Conservation (phyloP, 306 rosid species). For the Prosopis cineraria region DNA sequence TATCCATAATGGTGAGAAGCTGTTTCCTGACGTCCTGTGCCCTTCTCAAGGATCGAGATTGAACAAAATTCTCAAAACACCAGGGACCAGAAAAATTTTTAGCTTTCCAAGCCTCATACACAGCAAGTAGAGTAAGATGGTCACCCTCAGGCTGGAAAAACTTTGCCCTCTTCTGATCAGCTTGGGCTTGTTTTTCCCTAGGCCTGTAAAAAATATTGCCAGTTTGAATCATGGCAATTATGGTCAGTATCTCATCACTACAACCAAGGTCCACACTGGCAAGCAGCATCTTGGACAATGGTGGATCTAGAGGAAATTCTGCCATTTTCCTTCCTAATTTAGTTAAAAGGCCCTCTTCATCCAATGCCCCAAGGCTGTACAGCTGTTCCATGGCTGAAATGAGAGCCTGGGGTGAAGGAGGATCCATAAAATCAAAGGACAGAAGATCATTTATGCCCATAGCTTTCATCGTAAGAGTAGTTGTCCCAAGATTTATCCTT, state of each 20-base stretch:
- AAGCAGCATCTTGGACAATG: slow-evolving; percentile 83
- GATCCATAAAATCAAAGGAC: slow-evolving; percentile 86
- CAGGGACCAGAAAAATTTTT: slow-evolving; percentile 79
- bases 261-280: slow-evolving; percentile 95
- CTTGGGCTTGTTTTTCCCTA: slow-evolving; percentile 87
- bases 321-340: slow-evolving; percentile 94
- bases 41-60: slow-evolving; percentile 60
- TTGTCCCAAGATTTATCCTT: slow-evolving; percentile 75
- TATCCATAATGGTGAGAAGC: slow-evolving; percentile 85
- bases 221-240: slow-evolving; percentile 87
- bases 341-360: slow-evolving; percentile 84
- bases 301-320: slow-evolving; percentile 87
- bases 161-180: slow-evolving; percentile 91
- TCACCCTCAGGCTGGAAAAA: slow-evolving; percentile 95
- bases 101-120: slow-evolving; percentile 89
- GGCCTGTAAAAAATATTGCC: slow-evolving; percentile 91
- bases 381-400: slow-evolving; percentile 82
- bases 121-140: slow-evolving; percentile 86
- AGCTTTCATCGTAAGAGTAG: slow-evolving; percentile 76
- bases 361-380: slow-evolving; percentile 83
- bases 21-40: slow-evolving; percentile 88
- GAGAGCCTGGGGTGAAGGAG: slow-evolving; percentile 89
- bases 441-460: slow-evolving; percentile 83
- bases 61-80: slow-evolving; percentile 89
- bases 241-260: slow-evolving; percentile 87